phyloP scores from a whole-genome alignment of 139 green algal species.

The Closterium sp. region DNA sequence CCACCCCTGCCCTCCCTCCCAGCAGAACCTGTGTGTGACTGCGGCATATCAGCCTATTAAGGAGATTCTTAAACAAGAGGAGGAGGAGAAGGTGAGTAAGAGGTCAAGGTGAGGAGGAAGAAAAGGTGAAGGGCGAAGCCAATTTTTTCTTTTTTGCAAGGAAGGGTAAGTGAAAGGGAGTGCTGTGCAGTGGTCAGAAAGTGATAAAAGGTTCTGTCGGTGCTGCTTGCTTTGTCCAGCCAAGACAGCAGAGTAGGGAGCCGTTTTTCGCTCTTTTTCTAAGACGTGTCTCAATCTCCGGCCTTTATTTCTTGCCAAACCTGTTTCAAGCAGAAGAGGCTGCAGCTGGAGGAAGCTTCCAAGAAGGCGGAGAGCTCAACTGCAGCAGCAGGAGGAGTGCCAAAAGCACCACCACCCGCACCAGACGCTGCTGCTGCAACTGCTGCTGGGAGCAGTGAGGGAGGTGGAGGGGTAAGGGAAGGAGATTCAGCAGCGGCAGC shows the following conservation, averaged over 20 bases:
- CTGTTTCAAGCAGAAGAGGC: background rate
- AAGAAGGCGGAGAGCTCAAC: background rate
- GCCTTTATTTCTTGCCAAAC: background rate
- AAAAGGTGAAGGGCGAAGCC: background rate
- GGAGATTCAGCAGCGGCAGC: background rate
- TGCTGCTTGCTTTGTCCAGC: no score
- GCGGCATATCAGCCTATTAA: slow-evolving; percentile 71
- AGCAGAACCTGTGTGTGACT: slow-evolving; percentile 67
- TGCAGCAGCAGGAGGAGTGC: background rate
- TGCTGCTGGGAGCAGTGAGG: background rate
- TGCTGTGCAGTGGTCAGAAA: background rate
- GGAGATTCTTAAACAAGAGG: slow-evolving; percentile 50
- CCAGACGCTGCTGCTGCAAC: no score
- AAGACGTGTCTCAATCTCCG: no score
- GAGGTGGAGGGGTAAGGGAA: background rate
- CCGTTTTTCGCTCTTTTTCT: no score
- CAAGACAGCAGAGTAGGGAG: no score
- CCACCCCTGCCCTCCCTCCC: background rate
- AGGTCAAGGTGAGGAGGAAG: background rate
- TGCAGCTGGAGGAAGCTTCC: background rate
- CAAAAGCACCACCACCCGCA: background rate
- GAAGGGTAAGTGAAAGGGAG: background rate
- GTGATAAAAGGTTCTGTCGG: no score
- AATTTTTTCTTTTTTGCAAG: no score
- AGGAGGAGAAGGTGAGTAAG: slow-evolving; percentile 41